Percentiles rank a stretch among this genome's conserved stretches.
These are phyloP conservation scores for Omphalotus guepiniiformis DNA, from an alignment of 768 basidiomycete species.

Conservation along the genomic window DNA sequence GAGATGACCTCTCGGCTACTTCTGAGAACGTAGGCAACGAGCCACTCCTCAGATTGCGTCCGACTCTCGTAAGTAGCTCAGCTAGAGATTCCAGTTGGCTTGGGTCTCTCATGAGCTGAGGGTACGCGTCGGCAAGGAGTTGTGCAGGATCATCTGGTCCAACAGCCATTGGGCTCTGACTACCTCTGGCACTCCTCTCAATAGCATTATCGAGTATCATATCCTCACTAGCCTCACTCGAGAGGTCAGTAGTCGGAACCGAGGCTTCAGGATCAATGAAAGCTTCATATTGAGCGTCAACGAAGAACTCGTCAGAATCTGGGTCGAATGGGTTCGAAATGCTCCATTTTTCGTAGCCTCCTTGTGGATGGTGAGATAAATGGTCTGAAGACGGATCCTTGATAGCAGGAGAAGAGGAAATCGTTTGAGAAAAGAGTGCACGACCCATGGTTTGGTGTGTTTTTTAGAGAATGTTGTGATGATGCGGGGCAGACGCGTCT, in stretches of 20 bases:
- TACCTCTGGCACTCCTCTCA: no score
- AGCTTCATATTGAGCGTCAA: constrained; percentile 60
- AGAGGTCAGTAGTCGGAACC: background rate
- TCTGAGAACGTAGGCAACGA: no score
- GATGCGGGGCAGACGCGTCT: no score
- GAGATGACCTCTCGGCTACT: no score
- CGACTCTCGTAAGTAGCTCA: no score
- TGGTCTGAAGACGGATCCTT: background rate
- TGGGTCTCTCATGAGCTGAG: background rate
- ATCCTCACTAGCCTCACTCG: background rate
- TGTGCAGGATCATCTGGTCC: background rate
- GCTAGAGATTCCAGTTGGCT: background rate
- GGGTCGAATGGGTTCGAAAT: constrained; percentile 69
- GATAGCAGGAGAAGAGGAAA: constrained; percentile 16
- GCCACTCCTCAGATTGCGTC: no score
- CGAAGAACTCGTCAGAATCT: constrained; percentile 76
- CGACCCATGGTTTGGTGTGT: constrained; percentile 45
- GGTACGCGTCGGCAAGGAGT: background rate
- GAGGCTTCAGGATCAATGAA: constrained; percentile 42
- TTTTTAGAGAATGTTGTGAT: no score
- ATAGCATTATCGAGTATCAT: background rate
- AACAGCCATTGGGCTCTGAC: background rate
- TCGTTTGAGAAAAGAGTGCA: constrained; percentile 49
- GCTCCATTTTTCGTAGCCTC: constrained; percentile 56
- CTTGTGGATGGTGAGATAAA: constrained; percentile 16